A percentile compares a stretch with the other conserved stretches of the same genome.
phyloP scores from a whole-genome alignment of 73 alveolate species.

The Tetrahymena thermophila region DNA sequence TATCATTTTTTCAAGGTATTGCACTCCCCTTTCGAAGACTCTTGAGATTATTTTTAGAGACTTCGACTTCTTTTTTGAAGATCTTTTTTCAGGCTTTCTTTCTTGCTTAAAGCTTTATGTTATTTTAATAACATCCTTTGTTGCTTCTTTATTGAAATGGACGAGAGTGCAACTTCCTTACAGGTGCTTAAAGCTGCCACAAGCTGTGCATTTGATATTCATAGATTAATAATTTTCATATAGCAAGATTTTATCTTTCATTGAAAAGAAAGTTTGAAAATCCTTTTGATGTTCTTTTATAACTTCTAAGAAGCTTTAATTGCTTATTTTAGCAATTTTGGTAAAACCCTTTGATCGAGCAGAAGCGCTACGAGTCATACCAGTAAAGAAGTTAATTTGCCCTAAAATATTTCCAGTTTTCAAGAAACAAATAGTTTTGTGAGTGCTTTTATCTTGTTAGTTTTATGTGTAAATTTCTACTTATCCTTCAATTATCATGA shows the following conservation, averaged over 20 bases:
- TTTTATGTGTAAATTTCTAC: background rate
- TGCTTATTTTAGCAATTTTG: background rate
- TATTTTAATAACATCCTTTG: background rate
- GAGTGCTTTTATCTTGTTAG: background rate
- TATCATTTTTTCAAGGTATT: background rate
- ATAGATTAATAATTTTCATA: background rate
- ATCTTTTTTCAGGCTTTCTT: background rate
- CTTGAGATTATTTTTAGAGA: background rate
- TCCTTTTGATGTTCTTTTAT: background rate
- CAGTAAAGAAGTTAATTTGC: background rate
- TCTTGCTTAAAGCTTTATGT: background rate
- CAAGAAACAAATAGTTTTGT: background rate
- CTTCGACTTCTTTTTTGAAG: background rate
- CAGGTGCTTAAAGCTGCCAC: background rate
- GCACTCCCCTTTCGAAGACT: background rate
- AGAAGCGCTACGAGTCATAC: background rate
- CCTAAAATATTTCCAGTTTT: background rate
- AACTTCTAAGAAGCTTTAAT: background rate
- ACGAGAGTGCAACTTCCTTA: background rate
- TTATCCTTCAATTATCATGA: background rate
- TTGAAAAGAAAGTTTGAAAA: background rate
- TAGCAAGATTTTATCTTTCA: background rate
- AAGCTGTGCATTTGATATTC: background rate
- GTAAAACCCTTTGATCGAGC: background rate
- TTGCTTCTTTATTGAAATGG: background rate